Evolutionary conservation across 1,284 basidiomycete species (phyloP), one percentile per base, ranked within the genome.

Genomic region (Apiotrichum gamsii): DNA sequence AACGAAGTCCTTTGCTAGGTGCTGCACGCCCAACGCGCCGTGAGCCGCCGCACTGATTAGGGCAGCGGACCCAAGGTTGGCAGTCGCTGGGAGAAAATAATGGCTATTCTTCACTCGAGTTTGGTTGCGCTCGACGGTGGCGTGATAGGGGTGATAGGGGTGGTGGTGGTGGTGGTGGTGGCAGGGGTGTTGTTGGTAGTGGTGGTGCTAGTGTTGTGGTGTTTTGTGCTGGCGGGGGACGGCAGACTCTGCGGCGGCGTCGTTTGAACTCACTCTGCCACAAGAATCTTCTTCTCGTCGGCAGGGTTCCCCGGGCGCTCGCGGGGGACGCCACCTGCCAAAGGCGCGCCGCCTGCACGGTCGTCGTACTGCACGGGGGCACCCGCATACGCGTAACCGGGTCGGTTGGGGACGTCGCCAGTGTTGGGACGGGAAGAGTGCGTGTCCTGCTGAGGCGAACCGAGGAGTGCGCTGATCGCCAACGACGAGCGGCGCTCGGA

Each of bases 381-480:
- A 28, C 31, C 31, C 8, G 40, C 30, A 16, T 45, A 45, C 2
- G 43, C 21, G 36, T 45, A 45, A 3, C 15, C 30, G 11, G 10
- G 36, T 1, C 36, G 34, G 28, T 30, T 38, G 20, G 21, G 10
- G 10, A 35, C 39, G 18, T 52, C 49, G 5, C 41, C 51, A 14
- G 57, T 57, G 10, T 32, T 28, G 9, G 65, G 63, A 36, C 64
- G 45, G 6, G 60, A 59, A 35, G 57, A 43, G 14, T 36, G 41
- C 11, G 44, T 38, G 10, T 55, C 53, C 35, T 65, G 63, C 43
- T 62, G 61, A 25, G 67, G 67, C n/a, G 64, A 64, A 6, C 66
- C 69, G 3, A 70, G 51, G 19, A 70, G 47, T 15, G 69, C 69
- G 23, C 61, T 64, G 33, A 70, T 70, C 3, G 68, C 67, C 8